Evolutionary conservation across 1,284 basidiomycete genomes (phyloP).

Genomic region (Ustilago vetiveriae): DNA sequence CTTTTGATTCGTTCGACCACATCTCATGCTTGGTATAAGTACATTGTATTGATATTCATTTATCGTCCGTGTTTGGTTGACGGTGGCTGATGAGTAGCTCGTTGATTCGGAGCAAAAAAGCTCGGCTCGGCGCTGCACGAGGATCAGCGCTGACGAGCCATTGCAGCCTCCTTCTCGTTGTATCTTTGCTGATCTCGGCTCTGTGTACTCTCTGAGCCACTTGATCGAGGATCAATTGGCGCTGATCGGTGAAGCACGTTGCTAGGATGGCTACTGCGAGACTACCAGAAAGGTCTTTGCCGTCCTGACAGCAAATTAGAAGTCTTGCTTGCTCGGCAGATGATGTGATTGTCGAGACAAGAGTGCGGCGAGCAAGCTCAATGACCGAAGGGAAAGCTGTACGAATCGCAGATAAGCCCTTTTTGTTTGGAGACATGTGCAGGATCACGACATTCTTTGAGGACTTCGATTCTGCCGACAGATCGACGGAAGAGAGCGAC

Average conservation of each 20-base stretch:
- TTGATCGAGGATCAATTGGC: slow-evolving; percentile 11
- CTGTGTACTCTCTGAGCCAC: not conserved
- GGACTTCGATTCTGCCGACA: not conserved
- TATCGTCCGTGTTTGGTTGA: slow-evolving; percentile 45
- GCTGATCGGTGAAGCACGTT: slow-evolving; percentile 61
- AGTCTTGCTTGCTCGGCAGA: not conserved
- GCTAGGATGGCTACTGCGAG: slow-evolving; percentile 41
- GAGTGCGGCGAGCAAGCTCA: slow-evolving; percentile 15
- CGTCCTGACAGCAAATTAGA: slow-evolving; percentile 38
- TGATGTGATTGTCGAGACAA: not conserved
- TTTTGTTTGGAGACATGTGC: slow-evolving; percentile 29
- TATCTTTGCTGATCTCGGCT: slow-evolving; percentile 70
- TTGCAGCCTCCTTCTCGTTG: slow-evolving; percentile 76
- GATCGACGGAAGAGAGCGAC: not conserved
- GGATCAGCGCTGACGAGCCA: slow-evolving; percentile 82
- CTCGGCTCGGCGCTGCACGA: slow-evolving; percentile 77
- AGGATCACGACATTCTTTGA: slow-evolving; percentile 4
- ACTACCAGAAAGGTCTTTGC: slow-evolving; percentile 38
- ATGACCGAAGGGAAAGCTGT: slow-evolving; percentile 33
- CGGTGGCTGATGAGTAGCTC: slow-evolving; percentile 79
- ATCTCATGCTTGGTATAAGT: too few species aligned
- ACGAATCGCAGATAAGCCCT: slow-evolving; percentile 39
- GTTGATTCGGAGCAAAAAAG: slow-evolving; percentile 80
- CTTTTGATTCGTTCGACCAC: too few species aligned
- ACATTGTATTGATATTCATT: not conserved